Evolutionary conservation across 345 rosid genomes (phyloP).

Genomic region (Clausena lansium): DNA sequence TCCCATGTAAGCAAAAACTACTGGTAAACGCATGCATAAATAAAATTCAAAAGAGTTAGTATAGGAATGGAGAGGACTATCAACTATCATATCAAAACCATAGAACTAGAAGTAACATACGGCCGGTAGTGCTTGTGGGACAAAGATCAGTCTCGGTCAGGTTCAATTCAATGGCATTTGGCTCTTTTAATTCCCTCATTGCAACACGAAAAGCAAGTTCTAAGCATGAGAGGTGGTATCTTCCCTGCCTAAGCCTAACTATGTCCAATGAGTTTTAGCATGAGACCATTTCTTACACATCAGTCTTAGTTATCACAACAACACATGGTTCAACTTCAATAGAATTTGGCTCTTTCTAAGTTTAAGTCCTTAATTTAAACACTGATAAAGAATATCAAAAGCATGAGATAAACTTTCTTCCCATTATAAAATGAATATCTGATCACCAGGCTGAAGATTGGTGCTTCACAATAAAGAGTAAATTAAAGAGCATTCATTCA

Average conservation of each 20-base stretch:
- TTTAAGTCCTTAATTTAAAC: neutral
- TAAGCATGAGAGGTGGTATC: neutral
- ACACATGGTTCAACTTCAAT: too few relatives aligned
- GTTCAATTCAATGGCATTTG: neutral
- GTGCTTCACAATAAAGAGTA: too few relatives aligned
- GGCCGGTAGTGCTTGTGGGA: too few relatives aligned
- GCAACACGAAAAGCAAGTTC: neutral
- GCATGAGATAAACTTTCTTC: neutral
- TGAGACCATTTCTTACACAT: neutral
- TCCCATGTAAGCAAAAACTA: neutral
- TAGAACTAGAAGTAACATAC: neutral
- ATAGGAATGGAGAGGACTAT: neutral
- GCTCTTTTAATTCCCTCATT: neutral
- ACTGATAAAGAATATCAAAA: neutral
- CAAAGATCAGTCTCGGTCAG: neutral
- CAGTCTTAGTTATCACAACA: neutral
- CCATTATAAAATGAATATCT: too few relatives aligned
- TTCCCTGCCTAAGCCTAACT: neutral
- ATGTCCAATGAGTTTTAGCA: neutral
- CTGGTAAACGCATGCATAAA: neutral
- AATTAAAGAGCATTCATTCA: too few relatives aligned
- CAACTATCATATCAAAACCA: neutral
- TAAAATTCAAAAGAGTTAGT: neutral
- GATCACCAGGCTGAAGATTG: too few relatives aligned
- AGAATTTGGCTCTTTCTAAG: neutral